These are phyloP conservation scores for Pseudomicrostroma phylloplanum DNA, from an alignment of 1,284 basidiomycete species.

Conservation along the genomic window DNA sequence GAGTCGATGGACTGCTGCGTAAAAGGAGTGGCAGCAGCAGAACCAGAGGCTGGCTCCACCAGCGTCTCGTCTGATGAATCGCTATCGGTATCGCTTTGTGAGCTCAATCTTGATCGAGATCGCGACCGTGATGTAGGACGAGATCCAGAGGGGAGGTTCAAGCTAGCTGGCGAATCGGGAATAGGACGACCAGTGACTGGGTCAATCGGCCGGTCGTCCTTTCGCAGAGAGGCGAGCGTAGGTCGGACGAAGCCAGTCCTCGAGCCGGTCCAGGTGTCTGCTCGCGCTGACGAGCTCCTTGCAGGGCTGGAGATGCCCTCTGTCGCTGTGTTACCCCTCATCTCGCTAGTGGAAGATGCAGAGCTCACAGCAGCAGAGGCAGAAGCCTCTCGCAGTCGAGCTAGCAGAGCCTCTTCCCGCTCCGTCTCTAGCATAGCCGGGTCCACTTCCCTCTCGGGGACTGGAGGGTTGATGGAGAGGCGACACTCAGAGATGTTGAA, in stretches of 20 bases:
- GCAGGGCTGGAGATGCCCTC: background rate
- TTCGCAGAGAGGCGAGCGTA: slow-evolving; percentile 35
- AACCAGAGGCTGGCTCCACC: slow-evolving; percentile 27
- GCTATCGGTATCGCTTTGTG: background rate
- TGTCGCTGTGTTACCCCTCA: slow-evolving; percentile 6
- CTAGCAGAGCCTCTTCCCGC: slow-evolving; percentile 20
- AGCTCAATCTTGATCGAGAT: background rate
- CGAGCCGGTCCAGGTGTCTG: slow-evolving; percentile 30
- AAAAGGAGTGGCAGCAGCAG: slow-evolving; percentile 18
- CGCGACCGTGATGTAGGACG: slow-evolving; percentile 1
- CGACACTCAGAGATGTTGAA: slow-evolving; percentile 47
- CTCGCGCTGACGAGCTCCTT: background rate
- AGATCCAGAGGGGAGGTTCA: background rate
- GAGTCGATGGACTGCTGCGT: slow-evolving; percentile 43
- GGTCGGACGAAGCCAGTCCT: slow-evolving; percentile 36
- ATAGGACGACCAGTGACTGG: background rate
- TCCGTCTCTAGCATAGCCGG: slow-evolving; percentile 39
- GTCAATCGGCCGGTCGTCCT: background rate
- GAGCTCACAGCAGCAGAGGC: background rate
- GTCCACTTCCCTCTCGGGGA: slow-evolving; percentile 49
- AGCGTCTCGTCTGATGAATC: slow-evolving; percentile 14
- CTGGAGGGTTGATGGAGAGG: slow-evolving; percentile 49
- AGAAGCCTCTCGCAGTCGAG: slow-evolving; percentile 17
- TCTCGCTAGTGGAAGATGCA: background rate
- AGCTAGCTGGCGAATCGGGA: slow-evolving; percentile 2